These are phyloP conservation scores for Penicillium paxilli DNA, from an alignment of 495 filamentous ascomycete species.

Conservation along the genomic window DNA sequence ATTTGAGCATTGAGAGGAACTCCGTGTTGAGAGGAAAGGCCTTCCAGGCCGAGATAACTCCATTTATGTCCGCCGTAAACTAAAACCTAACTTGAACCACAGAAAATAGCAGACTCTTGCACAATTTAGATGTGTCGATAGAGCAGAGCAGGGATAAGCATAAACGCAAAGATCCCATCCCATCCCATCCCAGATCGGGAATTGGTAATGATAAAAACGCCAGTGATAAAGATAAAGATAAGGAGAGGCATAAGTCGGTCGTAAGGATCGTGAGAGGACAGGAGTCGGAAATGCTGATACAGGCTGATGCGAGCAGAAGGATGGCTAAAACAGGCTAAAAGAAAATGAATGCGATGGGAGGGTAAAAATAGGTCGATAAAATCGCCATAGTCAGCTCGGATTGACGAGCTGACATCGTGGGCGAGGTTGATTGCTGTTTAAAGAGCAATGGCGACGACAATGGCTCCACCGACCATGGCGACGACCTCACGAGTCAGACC, in stretches of 20 bases:
- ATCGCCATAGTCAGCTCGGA: not conserved
- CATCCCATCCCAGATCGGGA: too few species aligned
- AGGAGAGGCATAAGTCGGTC: slow-evolving; percentile 26
- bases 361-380: too few species aligned
- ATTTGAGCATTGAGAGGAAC: not conserved
- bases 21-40: not conserved
- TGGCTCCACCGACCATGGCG: slow-evolving; percentile 45
- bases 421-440: too few species aligned
- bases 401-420: too few species aligned
- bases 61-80: not conserved
- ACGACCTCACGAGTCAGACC: slow-evolving; percentile 40
- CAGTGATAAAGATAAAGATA: slow-evolving; percentile 12
- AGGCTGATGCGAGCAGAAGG: slow-evolving; percentile 15
- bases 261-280: slow-evolving; percentile 29
- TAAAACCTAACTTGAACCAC: slow-evolving; percentile 9
- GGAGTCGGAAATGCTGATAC: slow-evolving; percentile 9
- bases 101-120: too few species aligned
- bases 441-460: slow-evolving; percentile 40
- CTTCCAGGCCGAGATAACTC: not conserved
- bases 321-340: slow-evolving; percentile 4
- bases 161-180: too few species aligned
- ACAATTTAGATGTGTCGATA: too few species aligned
- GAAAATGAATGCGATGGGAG: not conserved
- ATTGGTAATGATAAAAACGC: not conserved
- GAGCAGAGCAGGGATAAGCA: too few species aligned